A percentile compares a stretch with the other conserved stretches of the same genome.
Conservation (phyloP, 2,329 filamentous ascomycete genomes). For the Ceratocystiopsis brevicomis region DNA sequence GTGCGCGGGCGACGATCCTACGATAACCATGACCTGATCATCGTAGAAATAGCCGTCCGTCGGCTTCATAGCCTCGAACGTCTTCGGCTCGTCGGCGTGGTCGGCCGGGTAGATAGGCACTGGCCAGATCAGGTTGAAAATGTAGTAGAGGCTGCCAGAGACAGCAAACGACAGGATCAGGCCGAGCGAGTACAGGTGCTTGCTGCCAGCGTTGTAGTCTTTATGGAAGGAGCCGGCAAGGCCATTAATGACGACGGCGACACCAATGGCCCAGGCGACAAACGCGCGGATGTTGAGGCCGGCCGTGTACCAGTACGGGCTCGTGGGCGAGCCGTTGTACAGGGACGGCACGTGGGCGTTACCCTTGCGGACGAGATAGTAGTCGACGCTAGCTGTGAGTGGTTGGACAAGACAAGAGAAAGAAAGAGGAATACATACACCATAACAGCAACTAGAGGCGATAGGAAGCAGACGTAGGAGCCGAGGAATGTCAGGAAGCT, state of each 20-base stretch:
- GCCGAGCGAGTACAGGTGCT: slow-evolving; percentile 15
- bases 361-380: slow-evolving; percentile 18
- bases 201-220: slow-evolving; percentile 14
- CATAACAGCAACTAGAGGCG: slow-evolving; percentile 2
- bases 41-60: slow-evolving; percentile 2
- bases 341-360: slow-evolving; percentile 17
- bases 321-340: slow-evolving; percentile 15
- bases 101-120: neutral
- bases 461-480: slow-evolving; percentile 9
- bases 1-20: neutral
- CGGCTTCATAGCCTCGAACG: slow-evolving; percentile 1
- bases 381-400: slow-evolving; percentile 2
- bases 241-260: slow-evolving; percentile 17
- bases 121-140: slow-evolving; percentile 19
- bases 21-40: neutral
- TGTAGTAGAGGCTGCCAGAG: slow-evolving; percentile 15
- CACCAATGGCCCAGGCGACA: slow-evolving; percentile 16
- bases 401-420: neutral
- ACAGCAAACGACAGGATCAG: slow-evolving; percentile 17
- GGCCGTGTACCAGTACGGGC: slow-evolving; percentile 16
- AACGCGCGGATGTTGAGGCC: slow-evolving; percentile 18
- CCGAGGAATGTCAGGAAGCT: slow-evolving; percentile 9
- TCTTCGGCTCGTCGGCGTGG: neutral
- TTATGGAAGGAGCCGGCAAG: slow-evolving; percentile 16
- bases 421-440: neutral